These are phyloP conservation scores for Phragmites australis DNA, from an alignment of 176 grass and related monocot genomes.

Conservation along the genomic window DNA sequence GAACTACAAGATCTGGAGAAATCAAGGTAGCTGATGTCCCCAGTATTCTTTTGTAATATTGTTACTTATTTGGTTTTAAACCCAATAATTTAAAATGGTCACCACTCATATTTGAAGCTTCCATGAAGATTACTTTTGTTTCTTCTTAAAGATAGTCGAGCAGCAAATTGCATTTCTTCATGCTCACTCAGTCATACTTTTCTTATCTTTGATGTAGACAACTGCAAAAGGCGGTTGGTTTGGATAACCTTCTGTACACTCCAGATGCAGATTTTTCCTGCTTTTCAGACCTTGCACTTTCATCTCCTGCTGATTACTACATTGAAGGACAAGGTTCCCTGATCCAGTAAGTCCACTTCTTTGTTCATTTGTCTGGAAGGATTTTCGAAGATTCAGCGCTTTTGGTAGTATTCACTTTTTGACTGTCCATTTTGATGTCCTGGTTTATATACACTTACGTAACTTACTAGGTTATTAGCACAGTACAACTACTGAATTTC, in stretches of 20 bases:
- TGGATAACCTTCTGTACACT: slow-evolving; percentile 98
- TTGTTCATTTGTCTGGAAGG: background rate
- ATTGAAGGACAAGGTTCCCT: slow-evolving; percentile 97
- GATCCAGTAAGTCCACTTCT: slow-evolving; percentile 77
- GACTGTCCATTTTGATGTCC: background rate
- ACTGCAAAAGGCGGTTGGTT: slow-evolving; percentile 69
- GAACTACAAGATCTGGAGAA: slow-evolving; percentile 83
- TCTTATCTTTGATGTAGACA: slow-evolving; percentile 56
- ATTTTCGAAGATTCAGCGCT: background rate
- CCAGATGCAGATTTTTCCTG: slow-evolving; percentile 96
- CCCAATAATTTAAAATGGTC: background rate
- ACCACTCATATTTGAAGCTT: background rate
- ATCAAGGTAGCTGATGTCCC: slow-evolving; percentile 66
- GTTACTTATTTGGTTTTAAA: background rate
- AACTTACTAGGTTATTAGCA: slow-evolving; percentile 7
- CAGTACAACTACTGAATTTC: background rate
- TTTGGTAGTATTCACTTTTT: slow-evolving; percentile 3
- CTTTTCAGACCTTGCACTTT: slow-evolving; percentile 93
- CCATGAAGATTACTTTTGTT: background rate
- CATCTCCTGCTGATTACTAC: slow-evolving; percentile 95
- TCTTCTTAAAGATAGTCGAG: background rate
- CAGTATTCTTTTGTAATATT: background rate
- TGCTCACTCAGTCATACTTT: slow-evolving; percentile 1
- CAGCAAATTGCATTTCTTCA: background rate
- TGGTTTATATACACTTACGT: slow-evolving; percentile 12